Evolutionary conservation across 2,329 filamentous ascomycete species (phyloP), one percentile per base, ranked within the genome.

Genomic region (Xylariaceae sp.): DNA sequence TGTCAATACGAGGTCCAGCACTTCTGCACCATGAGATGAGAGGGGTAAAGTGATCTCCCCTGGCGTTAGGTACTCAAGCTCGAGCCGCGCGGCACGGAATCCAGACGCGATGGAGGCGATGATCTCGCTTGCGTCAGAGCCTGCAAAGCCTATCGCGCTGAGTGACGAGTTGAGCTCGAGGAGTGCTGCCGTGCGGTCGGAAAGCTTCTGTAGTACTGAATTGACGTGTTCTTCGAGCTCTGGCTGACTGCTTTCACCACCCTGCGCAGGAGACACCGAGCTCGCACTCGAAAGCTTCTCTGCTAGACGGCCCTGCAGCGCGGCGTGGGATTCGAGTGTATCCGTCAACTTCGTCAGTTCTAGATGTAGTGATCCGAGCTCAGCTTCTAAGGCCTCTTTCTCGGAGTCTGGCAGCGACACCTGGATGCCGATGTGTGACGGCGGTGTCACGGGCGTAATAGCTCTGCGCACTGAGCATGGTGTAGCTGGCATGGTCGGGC

Each of bases 1-100:
- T 0, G 67, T 67, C 0, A 87, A 76, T 4, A 87, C 68, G 11
- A 86, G 75, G 54, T 84, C 82, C 0, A 88, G 76, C 0, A 87
- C 77, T 48, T 82, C 78, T 1, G 80, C 80, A 2, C 84, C 84
- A 46, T 79, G 79, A 0, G 79, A 78, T 0, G 77, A 78, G 0
- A 85, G 72, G 0, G 83, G 82, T 0, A 85, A 75, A 0, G 77
- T 65, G n/a, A 81, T 73, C 67, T 87, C 85, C 5, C 84, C 85
- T 0, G 85, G 85, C 0, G 79, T 82, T 17, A 87, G 76, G 65
- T 87, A 87, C 68, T 87, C 85, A 2, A 87, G 78, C 63, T 87
- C 84, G 0, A 87, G 73, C 1, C 85, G 79, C 1, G 84, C 85
- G 2, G 79, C 70, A 17, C 84, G 81, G 71, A 88, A 82, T 2